Conservation (phyloP, 768 basidiomycete species). For the Boletellus emodensis region DNA sequence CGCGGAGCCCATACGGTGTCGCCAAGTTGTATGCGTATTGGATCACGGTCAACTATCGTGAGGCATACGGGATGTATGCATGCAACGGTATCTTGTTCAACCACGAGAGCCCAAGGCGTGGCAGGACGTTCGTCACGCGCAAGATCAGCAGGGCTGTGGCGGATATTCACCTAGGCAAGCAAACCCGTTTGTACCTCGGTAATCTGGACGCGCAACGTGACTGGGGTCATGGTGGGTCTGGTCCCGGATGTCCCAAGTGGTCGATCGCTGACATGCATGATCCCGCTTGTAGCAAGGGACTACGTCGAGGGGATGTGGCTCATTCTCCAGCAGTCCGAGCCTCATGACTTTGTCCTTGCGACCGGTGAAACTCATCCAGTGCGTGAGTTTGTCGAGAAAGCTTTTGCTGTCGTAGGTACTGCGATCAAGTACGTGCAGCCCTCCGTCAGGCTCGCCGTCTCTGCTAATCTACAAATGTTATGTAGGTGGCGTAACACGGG, state of each 20-base stretch:
- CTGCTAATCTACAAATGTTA: constrained; percentile 1
- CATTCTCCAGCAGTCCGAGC: constrained; percentile 81
- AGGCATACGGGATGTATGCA: constrained; percentile 95
- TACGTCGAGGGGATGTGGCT: constrained; percentile 98
- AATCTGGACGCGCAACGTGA: constrained; percentile 94
- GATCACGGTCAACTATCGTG: constrained; percentile 90
- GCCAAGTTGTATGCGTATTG: constrained; percentile 92
- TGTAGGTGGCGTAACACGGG: constrained; percentile 74
- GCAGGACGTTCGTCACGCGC: constrained; percentile 92
- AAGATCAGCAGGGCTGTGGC: constrained; percentile 93
- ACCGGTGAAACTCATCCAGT: constrained; percentile 96
- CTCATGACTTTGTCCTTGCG: constrained; percentile 92
- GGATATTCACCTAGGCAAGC: constrained; percentile 87
- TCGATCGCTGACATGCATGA: constrained; percentile 3
- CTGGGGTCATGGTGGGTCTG: constrained; percentile 86
- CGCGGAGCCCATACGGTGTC: constrained; percentile 94
- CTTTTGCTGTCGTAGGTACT: constrained; percentile 69
- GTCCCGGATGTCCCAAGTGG: not conserved
- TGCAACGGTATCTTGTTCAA: constrained; percentile 98
- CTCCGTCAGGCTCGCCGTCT: not conserved
- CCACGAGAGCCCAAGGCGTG: constrained; percentile 93
- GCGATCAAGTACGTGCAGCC: constrained; percentile 51
- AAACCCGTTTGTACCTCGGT: constrained; percentile 86
- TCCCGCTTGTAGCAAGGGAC: constrained; percentile 56
- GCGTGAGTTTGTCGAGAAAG: constrained; percentile 86